Conservation (phyloP, 352 stramenopile species). For the Pythium apleroticum region DNA sequence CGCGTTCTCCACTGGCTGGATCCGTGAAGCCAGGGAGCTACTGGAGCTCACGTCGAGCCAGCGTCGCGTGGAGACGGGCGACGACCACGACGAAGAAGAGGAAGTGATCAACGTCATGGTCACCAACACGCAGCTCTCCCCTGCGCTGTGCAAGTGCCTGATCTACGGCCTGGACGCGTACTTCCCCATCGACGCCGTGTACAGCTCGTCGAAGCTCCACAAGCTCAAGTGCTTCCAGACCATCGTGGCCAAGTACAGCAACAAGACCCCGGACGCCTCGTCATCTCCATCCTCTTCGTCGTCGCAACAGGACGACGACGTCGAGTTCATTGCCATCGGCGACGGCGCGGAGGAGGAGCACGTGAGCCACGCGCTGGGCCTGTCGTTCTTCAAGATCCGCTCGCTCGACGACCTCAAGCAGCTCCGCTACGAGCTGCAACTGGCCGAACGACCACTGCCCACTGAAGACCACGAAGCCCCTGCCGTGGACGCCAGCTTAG, state of each 20-base stretch:
- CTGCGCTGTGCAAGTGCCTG: slow-evolving; percentile 80
- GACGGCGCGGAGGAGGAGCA: slow-evolving; percentile 80
- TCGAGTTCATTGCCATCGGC: slow-evolving; percentile 77
- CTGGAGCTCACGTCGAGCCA: slow-evolving; percentile 45
- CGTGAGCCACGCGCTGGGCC: slow-evolving; percentile 60
- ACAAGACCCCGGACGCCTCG: background rate
- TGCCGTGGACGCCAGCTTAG: background rate
- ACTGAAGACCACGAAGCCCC: background rate
- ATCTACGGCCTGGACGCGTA: slow-evolving; percentile 78
- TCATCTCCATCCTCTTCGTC: background rate
- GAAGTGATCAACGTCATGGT: slow-evolving; percentile 78
- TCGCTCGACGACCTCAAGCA: slow-evolving; percentile 62
- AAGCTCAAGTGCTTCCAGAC: slow-evolving; percentile 79
- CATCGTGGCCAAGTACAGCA: slow-evolving; percentile 57
- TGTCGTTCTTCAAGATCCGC: slow-evolving; percentile 75
- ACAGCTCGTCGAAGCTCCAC: slow-evolving; percentile 76
- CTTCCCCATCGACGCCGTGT: slow-evolving; percentile 75
- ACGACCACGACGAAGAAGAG: slow-evolving; percentile 30
- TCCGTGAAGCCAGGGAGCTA: slow-evolving; percentile 58
- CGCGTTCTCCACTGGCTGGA: slow-evolving; percentile 67
- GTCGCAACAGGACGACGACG: slow-evolving; percentile 13
- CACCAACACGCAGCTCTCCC: slow-evolving; percentile 80
- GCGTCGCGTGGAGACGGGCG: slow-evolving; percentile 5
- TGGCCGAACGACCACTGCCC: slow-evolving; percentile 28
- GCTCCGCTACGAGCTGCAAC: slow-evolving; percentile 59